These are phyloP conservation scores for Oenanthe javanica DNA, from an alignment of 140 eudicot genomes.

Conservation along the genomic window DNA sequence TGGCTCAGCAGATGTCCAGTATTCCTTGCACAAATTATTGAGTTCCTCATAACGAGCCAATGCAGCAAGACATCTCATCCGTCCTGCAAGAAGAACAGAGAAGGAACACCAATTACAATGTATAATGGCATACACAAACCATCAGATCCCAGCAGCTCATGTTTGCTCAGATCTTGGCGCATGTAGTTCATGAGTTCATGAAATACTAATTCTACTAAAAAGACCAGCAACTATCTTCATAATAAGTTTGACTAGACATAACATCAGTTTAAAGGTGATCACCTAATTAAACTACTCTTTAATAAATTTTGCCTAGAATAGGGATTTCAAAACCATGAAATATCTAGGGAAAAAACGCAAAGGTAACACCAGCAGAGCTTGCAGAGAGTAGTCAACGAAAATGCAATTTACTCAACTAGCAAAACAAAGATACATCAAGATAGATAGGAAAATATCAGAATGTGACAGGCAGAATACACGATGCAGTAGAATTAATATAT, in stretches of 20 bases:
- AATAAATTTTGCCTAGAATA: not conserved
- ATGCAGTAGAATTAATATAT: no score
- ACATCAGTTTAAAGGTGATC: not conserved
- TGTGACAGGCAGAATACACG: not conserved
- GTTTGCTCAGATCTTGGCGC: not conserved
- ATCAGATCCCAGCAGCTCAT: not conserved
- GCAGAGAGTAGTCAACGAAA: not conserved
- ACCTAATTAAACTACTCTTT: not conserved
- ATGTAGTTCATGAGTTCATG: not conserved
- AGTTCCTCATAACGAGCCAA: conserved; percentile 99
- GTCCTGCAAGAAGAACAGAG: conserved; percentile 37
- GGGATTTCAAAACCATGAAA: not conserved
- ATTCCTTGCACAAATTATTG: conserved; percentile 84
- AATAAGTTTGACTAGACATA: not conserved
- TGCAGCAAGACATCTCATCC: conserved; percentile 98
- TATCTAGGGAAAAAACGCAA: not conserved
- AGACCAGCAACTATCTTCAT: not conserved
- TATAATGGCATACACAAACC: not conserved
- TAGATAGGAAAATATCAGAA: not conserved
- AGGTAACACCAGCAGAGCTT: not conserved
- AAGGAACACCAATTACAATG: not conserved
- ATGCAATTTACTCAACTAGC: not conserved
- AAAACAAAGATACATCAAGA: not conserved
- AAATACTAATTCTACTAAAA: not conserved
- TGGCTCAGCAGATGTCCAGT: conserved; percentile 97